phyloP scores from a whole-genome alignment of 164 flowering plant species.

The Magnolia kwangsiensis region DNA sequence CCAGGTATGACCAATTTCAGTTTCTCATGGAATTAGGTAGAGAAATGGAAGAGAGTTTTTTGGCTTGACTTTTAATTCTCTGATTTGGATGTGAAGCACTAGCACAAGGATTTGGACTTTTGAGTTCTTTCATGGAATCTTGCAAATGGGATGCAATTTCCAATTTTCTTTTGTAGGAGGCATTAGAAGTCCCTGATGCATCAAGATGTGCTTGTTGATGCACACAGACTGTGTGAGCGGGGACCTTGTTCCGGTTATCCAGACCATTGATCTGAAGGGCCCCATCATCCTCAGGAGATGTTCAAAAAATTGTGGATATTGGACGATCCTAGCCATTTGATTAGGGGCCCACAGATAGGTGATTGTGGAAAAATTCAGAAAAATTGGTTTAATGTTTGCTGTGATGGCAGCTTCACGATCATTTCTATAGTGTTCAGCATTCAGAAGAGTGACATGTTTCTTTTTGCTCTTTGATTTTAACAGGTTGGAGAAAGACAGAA shows the following conservation, averaged over 20 bases:
- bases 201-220: no score
- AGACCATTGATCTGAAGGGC: no score
- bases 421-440: no score
- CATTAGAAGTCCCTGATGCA: no score
- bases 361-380: not conserved
- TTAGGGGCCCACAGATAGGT: not conserved
- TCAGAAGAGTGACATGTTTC: not conserved
- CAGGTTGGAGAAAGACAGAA: slow-evolving; percentile 92
- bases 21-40: not conserved
- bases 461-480: slow-evolving; percentile 7
- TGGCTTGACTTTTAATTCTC: not conserved
- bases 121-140: not conserved
- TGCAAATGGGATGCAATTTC: not conserved
- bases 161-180: not conserved
- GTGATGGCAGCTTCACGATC: no score
- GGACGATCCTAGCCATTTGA: no score
- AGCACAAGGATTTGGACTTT: not conserved
- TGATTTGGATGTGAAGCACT: not conserved
- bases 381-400: not conserved
- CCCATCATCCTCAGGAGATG: no score
- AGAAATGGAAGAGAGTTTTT: not conserved
- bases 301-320: no score
- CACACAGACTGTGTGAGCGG: no score
- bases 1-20: slow-evolving; percentile 42
- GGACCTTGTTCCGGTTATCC: no score